A percentile compares a stretch with the other conserved stretches of the same genome.
phyloP scores from a whole-genome alignment of 179 eudicot genomes.

The Sideroxylon spinosum region DNA sequence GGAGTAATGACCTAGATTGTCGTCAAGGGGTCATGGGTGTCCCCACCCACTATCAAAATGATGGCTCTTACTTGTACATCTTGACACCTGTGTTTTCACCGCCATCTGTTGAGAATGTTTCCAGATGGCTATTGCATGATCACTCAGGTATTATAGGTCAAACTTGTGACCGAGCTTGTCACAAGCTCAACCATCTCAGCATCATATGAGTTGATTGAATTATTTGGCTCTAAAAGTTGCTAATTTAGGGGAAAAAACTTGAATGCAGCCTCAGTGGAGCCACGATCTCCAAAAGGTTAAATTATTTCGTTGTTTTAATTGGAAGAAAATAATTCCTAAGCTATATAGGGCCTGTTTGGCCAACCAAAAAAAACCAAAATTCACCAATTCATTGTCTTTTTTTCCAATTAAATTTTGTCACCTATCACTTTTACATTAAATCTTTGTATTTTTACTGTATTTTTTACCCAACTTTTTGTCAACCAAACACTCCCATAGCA shows the following conservation, averaged over 20 bases:
- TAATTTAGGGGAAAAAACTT: slow-evolving; percentile 15
- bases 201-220: background rate
- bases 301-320: background rate
- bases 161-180: slow-evolving; percentile 1
- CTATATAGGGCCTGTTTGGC: too few relatives aligned
- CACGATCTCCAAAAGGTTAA: slow-evolving; percentile 27
- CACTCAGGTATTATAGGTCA: slow-evolving; percentile 36
- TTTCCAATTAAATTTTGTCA: too few relatives aligned
- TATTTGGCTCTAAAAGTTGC: slow-evolving; percentile 7
- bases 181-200: background rate
- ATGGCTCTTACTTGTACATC: slow-evolving; percentile 62
- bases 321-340: background rate
- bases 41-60: slow-evolving; percentile 54
- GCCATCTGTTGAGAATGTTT: slow-evolving; percentile 60
- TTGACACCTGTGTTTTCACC: slow-evolving; percentile 75
- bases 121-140: slow-evolving; percentile 48
- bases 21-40: slow-evolving; percentile 36
- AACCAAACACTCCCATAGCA: too few relatives aligned
- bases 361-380: too few relatives aligned
- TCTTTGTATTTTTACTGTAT: too few relatives aligned
- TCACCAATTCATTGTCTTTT: too few relatives aligned
- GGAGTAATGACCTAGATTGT: slow-evolving; percentile 19
- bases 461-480: too few relatives aligned
- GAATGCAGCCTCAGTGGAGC: slow-evolving; percentile 8
- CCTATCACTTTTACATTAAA: too few relatives aligned